Base-by-base conservation (phyloP, 768 basidiomycete species). In the Dendrothele bispora region DNA sequence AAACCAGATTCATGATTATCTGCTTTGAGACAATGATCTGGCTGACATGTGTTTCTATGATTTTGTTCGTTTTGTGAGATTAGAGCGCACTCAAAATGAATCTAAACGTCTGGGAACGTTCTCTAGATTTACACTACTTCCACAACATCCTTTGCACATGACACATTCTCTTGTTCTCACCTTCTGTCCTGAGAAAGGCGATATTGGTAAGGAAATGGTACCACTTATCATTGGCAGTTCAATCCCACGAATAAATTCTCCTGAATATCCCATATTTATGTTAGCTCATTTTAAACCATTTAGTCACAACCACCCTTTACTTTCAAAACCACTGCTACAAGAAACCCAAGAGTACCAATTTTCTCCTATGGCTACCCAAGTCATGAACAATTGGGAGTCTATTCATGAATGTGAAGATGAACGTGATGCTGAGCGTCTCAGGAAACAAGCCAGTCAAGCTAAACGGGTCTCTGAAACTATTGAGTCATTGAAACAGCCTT, bases 401-500 rank as follows among this genome's bases (percentile, higher is more conserved):
- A 53, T 67, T 0, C 44, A 68, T 55, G 67, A 68, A 43, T 68
- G 67, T 49, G 56, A 63, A 35, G 68, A 69, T 59, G 55, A 59
- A 41, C 29, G 59, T 17, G 67, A 69, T 52, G 64, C 65, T 7
- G 67, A 68, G 20, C 25, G 55, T 12, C 35, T 63, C 0, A 21
- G 34, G 21, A 62, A 59, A 35, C 39, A 26, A 10, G 42, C 42
- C 12, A 30, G 35, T 30, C n/a, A n/a, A n/a, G n/a, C n/a, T n/a
- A n/a, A n/a, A n/a, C n/a, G n/a, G n/a, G n/a, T n/a, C n/a, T n/a
- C n/a, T n/a, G n/a, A n/a, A n/a, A n/a, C n/a, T n/a, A n/a, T n/a
- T n/a, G n/a, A n/a, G n/a, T n/a, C n/a, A n/a, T n/a, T n/a, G n/a
- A n/a, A n/a, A n/a, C n/a, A n/a, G n/a, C n/a, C n/a, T n/a, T n/a